Conservation (phyloP, 1,139 yeast species). For the Scheffersomyces insectosa region DNA sequence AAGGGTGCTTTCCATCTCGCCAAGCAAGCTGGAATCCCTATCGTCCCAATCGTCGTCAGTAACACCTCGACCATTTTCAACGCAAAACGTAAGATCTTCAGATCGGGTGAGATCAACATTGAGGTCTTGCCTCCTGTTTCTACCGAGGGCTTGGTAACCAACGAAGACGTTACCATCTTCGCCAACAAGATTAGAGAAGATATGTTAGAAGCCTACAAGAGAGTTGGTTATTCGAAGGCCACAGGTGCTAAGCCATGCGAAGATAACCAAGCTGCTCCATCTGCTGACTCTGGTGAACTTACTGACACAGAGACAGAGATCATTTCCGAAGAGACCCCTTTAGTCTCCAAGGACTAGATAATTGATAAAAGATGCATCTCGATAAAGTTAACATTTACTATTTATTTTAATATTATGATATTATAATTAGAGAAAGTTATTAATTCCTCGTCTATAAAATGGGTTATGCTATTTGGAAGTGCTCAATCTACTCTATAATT, state of each 20-base stretch:
- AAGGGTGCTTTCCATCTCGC: constrained; percentile 99
- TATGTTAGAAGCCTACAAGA: constrained; percentile 31
- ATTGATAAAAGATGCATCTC: not conserved
- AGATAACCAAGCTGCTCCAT: not conserved
- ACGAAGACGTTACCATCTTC: constrained; percentile 58
- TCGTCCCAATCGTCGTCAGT: constrained; percentile 83
- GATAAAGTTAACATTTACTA: not conserved
- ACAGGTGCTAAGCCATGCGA: constrained; percentile 5
- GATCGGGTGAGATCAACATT: constrained; percentile 60
- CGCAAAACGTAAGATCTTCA: constrained; percentile 56
- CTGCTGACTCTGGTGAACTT: constrained; percentile 6
- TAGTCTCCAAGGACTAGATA: constrained; percentile 18
- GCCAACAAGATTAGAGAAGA: constrained; percentile 37
- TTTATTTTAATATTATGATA: not conserved
- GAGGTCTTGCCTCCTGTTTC: constrained; percentile 69
- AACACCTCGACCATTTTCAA: constrained; percentile 79
- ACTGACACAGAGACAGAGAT: constrained; percentile 25
- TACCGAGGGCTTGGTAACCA: constrained; percentile 54
- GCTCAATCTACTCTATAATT: constrained; percentile 15
- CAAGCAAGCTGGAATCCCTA: constrained; percentile 84
- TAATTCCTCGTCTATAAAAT: not conserved
- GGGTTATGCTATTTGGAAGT: too few species aligned
- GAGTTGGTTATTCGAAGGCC: constrained; percentile 34
- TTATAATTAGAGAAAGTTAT: not conserved
- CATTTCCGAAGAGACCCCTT: constrained; percentile 26